Percentiles rank a stretch among this genome's conserved stretches.
Conservation (phyloP, 2,329 filamentous ascomycete species). For the Alternaria angustiovoidea region DNA sequence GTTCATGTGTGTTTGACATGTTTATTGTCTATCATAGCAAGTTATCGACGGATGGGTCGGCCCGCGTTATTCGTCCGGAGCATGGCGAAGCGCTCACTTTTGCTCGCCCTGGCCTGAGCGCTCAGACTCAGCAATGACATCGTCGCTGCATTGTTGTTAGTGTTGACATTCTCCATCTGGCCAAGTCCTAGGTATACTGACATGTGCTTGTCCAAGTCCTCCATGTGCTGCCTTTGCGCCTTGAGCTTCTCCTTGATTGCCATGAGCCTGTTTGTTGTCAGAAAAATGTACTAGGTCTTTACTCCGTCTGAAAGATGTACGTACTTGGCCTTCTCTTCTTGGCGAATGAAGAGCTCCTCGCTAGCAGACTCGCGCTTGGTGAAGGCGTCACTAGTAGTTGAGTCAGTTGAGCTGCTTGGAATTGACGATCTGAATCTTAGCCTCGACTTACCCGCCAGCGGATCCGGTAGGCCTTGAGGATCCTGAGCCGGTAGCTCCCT, state of each 20-base stretch:
- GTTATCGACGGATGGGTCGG: constrained; percentile 6
- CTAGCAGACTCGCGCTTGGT: constrained; percentile 86
- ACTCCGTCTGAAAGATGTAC: constrained; percentile 16
- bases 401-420: constrained; percentile 13
- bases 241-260: constrained; percentile 73
- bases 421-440: background rate
- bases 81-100: constrained; percentile 31
- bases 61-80: constrained; percentile 1
- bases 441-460: constrained; percentile 43
- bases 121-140: constrained; percentile 75
- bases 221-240: constrained; percentile 82
- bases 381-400: constrained; percentile 78
- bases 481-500: constrained; percentile 57
- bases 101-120: constrained; percentile 70
- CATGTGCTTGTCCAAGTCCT: constrained; percentile 89
- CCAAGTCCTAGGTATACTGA: constrained; percentile 55
- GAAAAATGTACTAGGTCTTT: constrained; percentile 2
- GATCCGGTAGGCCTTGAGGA: constrained; percentile 52
- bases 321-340: constrained; percentile 88
- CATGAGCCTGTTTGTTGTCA: constrained; percentile 62
- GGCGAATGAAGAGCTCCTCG: constrained; percentile 84
- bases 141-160: constrained; percentile 66
- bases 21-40: constrained; percentile 14
- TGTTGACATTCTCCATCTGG: constrained; percentile 1
- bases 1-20: background rate